These are phyloP conservation scores for Phytophthora syringae DNA, from an alignment of 352 stramenopile species.

Conservation along the genomic window DNA sequence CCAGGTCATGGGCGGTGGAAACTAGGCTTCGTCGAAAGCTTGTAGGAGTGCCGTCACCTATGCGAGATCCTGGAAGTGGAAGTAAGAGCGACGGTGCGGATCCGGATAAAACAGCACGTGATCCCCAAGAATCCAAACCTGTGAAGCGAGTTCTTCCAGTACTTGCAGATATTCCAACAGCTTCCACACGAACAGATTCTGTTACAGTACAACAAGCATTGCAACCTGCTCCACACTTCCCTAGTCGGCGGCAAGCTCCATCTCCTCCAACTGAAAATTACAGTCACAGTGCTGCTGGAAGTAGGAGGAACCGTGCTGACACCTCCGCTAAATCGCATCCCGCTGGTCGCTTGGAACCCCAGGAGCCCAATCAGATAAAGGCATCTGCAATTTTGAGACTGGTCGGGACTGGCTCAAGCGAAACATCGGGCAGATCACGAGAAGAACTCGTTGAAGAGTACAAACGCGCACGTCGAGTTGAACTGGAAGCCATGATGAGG, in stretches of 20 bases:
- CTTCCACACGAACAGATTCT: conserved; percentile 1
- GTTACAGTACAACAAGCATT: not conserved
- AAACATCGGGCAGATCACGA: conserved; percentile 52
- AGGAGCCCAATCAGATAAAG: conserved; percentile 19
- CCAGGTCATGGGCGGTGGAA: conserved; percentile 65
- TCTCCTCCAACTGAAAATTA: conserved; percentile 19
- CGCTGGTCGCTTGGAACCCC: conserved; percentile 1
- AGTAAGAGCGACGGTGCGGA: not conserved
- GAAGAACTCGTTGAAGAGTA: conserved; percentile 70
- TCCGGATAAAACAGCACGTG: not conserved
- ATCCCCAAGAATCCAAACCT: conserved; percentile 1
- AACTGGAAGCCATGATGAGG: conserved; percentile 72
- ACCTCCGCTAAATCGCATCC: conserved; percentile 10
- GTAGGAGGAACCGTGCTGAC: conserved; percentile 17
- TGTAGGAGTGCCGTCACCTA: conserved; percentile 44
- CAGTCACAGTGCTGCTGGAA: conserved; percentile 9
- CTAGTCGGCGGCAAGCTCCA: conserved; percentile 3
- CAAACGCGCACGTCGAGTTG: conserved; percentile 62
- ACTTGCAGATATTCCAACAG: conserved; percentile 8
- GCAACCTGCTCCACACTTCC: not conserved
- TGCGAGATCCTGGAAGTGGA: conserved; percentile 19
- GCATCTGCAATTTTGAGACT: conserved; percentile 68
- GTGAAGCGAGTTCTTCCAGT: conserved; percentile 16
- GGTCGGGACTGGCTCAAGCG: conserved; percentile 34
- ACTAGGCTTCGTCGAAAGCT: conserved; percentile 54